Conservation (phyloP, 208 protist genomes). For the Trypanosoma mega region DNA sequence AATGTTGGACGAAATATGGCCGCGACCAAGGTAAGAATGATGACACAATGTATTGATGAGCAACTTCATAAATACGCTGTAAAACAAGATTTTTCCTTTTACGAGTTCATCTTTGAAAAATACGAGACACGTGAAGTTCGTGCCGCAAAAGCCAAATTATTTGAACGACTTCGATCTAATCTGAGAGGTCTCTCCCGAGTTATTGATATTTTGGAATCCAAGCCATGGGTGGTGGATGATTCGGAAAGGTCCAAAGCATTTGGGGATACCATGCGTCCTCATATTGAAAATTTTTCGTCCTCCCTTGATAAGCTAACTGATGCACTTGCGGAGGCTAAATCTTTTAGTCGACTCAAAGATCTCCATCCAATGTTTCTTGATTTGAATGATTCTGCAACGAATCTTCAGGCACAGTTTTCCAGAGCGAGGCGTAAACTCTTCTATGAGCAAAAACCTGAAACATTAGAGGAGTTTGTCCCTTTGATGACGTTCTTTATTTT, state of each 20-base stretch:
- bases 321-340: constrained; percentile 47
- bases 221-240: constrained; percentile 68
- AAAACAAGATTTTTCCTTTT: constrained; percentile 69
- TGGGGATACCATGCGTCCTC: constrained; percentile 52
- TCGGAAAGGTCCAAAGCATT: constrained; percentile 69
- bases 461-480: constrained; percentile 85
- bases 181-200: constrained; percentile 78
- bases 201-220: constrained; percentile 76
- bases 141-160: constrained; percentile 55
- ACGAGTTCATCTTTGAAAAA: constrained; percentile 83
- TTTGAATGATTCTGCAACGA: constrained; percentile 44
- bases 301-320: constrained; percentile 69
- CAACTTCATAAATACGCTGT: constrained; percentile 57
- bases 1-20: constrained; percentile 86
- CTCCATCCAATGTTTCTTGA: constrained; percentile 39
- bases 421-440: constrained; percentile 72
- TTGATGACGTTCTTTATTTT: constrained; percentile 92
- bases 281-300: constrained; percentile 50
- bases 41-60: constrained; percentile 66
- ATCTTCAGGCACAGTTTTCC: constrained; percentile 63
- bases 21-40: constrained; percentile 77
- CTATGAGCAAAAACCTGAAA: constrained; percentile 69
- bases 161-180: constrained; percentile 71
- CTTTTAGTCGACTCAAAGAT: constrained; percentile 34
- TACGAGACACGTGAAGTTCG: constrained; percentile 65